Evolutionary conservation across 2,329 filamentous ascomycete species (phyloP), one percentile per base, ranked within the genome.

Genomic region (Penicillium sp.): DNA sequence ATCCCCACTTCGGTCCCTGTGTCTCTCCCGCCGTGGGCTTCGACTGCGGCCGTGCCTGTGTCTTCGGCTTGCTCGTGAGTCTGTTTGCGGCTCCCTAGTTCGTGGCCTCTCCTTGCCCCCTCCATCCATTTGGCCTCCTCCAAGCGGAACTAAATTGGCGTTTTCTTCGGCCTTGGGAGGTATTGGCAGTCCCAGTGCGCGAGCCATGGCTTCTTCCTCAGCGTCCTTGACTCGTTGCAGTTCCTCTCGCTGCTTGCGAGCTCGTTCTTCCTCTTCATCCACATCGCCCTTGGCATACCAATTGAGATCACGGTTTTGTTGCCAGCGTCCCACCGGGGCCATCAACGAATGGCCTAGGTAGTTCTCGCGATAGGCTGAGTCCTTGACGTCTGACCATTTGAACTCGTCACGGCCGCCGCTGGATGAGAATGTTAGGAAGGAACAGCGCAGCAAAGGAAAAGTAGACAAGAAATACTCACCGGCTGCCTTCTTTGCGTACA

Each of bases 301-400:
- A 56, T 69, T 70, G 9, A 84, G 66, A 58, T 85, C 81, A 44
- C 81, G 82, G 6, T 84, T 83, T 60, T 91, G 83, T 58, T 93
- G 87, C 90, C 90, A 96, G 51, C 90, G 84, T 6, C 90, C 90
- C 3, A 95, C 89, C 0, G 90, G 87, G 0, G 90, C 90, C 75
- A 91, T 95, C 43, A 96, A 70, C 43, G 86, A 93, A 71, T 96
- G 90, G 36, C 90, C 90, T 6, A 96, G 84, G 65, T 84, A 85
- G 63, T 84, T 95, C 67, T 98, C 90, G 65, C 93, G 89, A 60
- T 95, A 90, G 15, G 78, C 72, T 34, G 89, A 94, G 51, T 76
- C 81, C 63, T 91, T 84, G 60, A 98, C 91, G 54, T 96, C 89
- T 51, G 91, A 86, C 93, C 93, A 97, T 70, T 84, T 90, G 73